phyloP scores from a whole-genome alignment of 345 rosid species.

The Camelina hispida region DNA sequence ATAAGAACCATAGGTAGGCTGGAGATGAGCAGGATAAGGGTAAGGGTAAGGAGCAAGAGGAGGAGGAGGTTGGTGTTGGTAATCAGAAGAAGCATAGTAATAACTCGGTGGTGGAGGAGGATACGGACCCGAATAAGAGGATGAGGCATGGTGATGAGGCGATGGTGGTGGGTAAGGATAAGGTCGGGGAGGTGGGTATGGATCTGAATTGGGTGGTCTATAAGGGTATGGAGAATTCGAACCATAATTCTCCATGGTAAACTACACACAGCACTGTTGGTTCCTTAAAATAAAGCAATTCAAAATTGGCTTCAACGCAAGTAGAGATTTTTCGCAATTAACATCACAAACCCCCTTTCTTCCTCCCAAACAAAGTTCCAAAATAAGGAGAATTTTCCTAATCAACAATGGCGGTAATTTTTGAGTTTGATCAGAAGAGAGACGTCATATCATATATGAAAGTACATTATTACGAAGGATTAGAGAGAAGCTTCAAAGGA shows the following conservation, averaged over 20 bases:
- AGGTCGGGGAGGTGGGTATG: conserved; percentile 43
- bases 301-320: not conserved
- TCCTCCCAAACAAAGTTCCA: too few relatives aligned
- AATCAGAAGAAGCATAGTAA: conserved; percentile 22
- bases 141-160: conserved; percentile 29
- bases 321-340: not conserved
- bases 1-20: conserved; percentile 49
- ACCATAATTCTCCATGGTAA: conserved; percentile 36
- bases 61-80: conserved; percentile 36
- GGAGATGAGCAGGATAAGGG: conserved; percentile 48
- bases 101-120: conserved; percentile 29
- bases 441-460: too few relatives aligned
- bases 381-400: too few relatives aligned
- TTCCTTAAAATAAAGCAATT: not conserved
- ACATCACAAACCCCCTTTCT: too few relatives aligned
- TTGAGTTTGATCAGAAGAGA: too few relatives aligned
- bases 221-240: conserved; percentile 46
- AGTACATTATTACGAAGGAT: too few relatives aligned
- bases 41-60: conserved; percentile 46
- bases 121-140: conserved; percentile 43
- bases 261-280: not conserved
- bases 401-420: too few relatives aligned
- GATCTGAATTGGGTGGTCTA: conserved; percentile 59
- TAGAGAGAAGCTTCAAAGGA: too few relatives aligned
- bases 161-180: conserved; percentile 48